Percentiles rank a stretch among this genome's conserved stretches.
Conservation (phyloP, 108 stramenopile genomes). For the Nitzschia palea region DNA sequence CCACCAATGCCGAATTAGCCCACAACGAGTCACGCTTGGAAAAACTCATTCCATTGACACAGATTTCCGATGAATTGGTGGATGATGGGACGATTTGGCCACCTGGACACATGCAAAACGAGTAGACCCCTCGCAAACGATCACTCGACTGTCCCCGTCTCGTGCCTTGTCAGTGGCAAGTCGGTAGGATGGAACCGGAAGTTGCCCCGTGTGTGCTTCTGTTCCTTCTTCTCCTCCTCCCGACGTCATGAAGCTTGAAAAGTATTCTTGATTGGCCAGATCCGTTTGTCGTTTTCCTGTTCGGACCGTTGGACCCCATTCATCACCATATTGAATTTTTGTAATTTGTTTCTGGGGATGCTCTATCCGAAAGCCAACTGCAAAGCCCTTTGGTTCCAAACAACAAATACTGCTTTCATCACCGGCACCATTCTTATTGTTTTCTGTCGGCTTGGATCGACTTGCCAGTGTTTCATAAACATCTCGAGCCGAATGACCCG, state of each 20-base stretch:
- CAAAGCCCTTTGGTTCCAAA: slow-evolving; percentile 93
- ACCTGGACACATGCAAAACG: slow-evolving; percentile 58
- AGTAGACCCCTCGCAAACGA: slow-evolving; percentile 66
- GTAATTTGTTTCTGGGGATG: slow-evolving; percentile 91
- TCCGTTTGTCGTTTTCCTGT: slow-evolving; percentile 77
- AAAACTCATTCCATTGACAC: slow-evolving; percentile 97
- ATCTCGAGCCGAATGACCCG: slow-evolving; percentile 92
- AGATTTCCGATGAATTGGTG: slow-evolving; percentile 78
- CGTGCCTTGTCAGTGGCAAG: slow-evolving; percentile 83
- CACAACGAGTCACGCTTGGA: slow-evolving; percentile 81
- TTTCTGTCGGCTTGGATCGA: background rate
- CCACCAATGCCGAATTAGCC: slow-evolving; percentile 95
- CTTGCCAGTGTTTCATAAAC: slow-evolving; percentile 82
- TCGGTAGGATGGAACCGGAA: slow-evolving; percentile 90
- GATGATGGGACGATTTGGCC: slow-evolving; percentile 94
- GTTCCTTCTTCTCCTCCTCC: slow-evolving; percentile 4
- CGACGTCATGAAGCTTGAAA: too few relatives aligned
- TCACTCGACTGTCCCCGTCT: slow-evolving; percentile 46
- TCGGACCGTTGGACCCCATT: slow-evolving; percentile 69
- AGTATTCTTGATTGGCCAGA: slow-evolving; percentile 55
- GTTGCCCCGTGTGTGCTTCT: slow-evolving; percentile 38
- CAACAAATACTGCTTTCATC: slow-evolving; percentile 45
- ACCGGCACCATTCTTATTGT: background rate
- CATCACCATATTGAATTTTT: slow-evolving; percentile 83
- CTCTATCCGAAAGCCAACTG: slow-evolving; percentile 93